Conservation (phyloP, 2,329 filamentous ascomycete species). For the Camillea tinctor region DNA sequence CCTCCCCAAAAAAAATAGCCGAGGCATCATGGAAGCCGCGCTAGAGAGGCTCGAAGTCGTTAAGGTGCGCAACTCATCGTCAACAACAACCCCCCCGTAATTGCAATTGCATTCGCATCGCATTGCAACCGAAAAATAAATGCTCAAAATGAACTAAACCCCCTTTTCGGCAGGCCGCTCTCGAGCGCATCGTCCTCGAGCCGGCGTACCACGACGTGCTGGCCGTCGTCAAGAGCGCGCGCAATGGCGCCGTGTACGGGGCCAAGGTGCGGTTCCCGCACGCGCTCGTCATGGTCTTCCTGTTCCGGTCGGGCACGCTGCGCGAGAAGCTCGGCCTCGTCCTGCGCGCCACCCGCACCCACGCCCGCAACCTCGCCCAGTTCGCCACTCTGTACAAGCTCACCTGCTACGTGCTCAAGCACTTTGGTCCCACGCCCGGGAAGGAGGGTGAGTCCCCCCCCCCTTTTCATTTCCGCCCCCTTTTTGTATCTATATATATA, state of each 20-base stretch:
- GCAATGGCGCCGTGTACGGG: constrained; percentile 96
- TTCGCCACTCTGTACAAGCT: constrained; percentile 92
- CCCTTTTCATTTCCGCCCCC: not conserved
- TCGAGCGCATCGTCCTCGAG: constrained; percentile 78
- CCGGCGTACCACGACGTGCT: constrained; percentile 83
- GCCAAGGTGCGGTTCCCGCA: constrained; percentile 98
- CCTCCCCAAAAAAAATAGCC: constrained; percentile 24
- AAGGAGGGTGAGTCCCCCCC: constrained; percentile 49
- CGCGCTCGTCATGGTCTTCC: constrained; percentile 95
- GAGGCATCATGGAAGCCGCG: constrained; percentile 28
- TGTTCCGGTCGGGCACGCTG: constrained; percentile 89
- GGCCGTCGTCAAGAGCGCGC: constrained; percentile 84
- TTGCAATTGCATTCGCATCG: not conserved
- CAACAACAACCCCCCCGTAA: not conserved
- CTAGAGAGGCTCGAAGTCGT: constrained; percentile 24
- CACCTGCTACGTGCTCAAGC: constrained; percentile 71
- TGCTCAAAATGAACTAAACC: too few species aligned
- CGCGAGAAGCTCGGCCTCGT: constrained; percentile 77
- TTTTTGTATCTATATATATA: too few species aligned
- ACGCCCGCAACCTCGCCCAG: constrained; percentile 86
- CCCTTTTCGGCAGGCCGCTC: constrained; percentile 50
- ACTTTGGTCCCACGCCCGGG: constrained; percentile 55
- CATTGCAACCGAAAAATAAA: too few species aligned
- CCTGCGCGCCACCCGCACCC: constrained; percentile 81
- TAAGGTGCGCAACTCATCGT: constrained; percentile 18